Base-by-base conservation (phyloP, 108 stramenopile genomes). In the Cyclotella choctawhatcheeana region DNA sequence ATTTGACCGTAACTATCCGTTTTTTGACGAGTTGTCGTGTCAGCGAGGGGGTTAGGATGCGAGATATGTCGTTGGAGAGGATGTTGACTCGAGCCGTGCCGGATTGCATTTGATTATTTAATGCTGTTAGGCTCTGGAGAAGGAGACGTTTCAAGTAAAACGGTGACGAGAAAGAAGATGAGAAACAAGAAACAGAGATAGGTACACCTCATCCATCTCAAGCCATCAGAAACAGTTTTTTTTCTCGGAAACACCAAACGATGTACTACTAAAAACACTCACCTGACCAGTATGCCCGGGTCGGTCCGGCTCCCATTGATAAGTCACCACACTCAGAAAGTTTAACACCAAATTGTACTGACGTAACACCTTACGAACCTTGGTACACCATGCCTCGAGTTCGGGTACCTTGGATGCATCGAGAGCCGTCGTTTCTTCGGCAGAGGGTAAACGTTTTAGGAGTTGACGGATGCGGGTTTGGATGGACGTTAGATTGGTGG, bases 281-380 rank as follows among this genome's bases (percentile, higher is more conserved):
- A 40, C 59, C 64, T 74, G 64, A 10, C 55, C 63, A 6, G 63
- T 64, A 48, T 75, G 51, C 34, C 74, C 74, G n/a, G 74, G 74
- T 29, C 74, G 58, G 30, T 75, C 74, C 20, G 74, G 74, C 29
- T 75, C 74, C 74, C 74, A 75, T 40, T 75, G 74, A 53, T 75
- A 75, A 33, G 66, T 75, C 0, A 55, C 74, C 33, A 75, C 66
- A 47, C 65, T 64, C 34, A 75, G 58, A 58, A 75, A 75, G 16
- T 75, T 75, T 32, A 75, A 58, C 6, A 59, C 51, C 21, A 75
- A 59, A 29, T 75, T 75, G 48, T 75, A 75, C 54, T 54, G 54
- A 17, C 74, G 32, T 6, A 67, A 40, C 12, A 60, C 61, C 45
- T 25, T n/a, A 3, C 74, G 45, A 25, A 75, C 66, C 56, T 32